A percentile compares a stretch with the other conserved stretches of the same genome.
These are phyloP conservation scores for Pyrenochaeta sp. DNA, from an alignment of 2,329 filamentous ascomycete genomes.

Conservation along the genomic window DNA sequence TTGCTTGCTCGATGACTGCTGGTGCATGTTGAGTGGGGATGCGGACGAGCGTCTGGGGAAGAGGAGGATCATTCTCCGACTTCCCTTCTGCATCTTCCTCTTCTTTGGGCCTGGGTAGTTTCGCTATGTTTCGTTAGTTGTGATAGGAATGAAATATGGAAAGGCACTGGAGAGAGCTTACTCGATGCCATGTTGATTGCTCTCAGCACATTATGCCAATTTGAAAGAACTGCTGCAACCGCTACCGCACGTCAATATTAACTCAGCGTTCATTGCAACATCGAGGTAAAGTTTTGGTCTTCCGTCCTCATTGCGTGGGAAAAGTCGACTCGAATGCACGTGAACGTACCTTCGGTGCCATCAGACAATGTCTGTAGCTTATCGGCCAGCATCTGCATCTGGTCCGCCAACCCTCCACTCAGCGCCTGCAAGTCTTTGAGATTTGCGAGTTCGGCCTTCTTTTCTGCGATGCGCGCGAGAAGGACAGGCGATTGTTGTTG, in stretches of 20 bases:
- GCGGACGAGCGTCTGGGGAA: constrained; percentile 83
- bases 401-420: constrained; percentile 77
- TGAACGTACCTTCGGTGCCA: constrained; percentile 74
- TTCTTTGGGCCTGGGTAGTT: constrained; percentile 69
- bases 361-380: constrained; percentile 80
- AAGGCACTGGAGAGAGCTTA: constrained; percentile 54
- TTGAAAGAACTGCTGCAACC: constrained; percentile 82
- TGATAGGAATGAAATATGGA: constrained; percentile 1
- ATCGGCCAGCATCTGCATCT: constrained; percentile 83
- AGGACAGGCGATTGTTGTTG: constrained; percentile 72
- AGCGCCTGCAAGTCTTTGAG: constrained; percentile 79
- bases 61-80: constrained; percentile 54
- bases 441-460: constrained; percentile 82
- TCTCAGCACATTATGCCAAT: constrained; percentile 86
- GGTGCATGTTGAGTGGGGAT: constrained; percentile 78
- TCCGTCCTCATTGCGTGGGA: constrained; percentile 7
- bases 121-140: constrained; percentile 59
- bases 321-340: neutral
- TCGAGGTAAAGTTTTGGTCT: too few relatives aligned
- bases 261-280: too few relatives aligned
- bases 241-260: constrained; percentile 58
- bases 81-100: constrained; percentile 52
- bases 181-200: constrained; percentile 88
- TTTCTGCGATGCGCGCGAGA: constrained; percentile 80
- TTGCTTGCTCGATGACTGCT: constrained; percentile 43